Evolutionary conservation across 1,284 basidiomycete species (phyloP).

Genomic region (Prillingera fragicola): DNA sequence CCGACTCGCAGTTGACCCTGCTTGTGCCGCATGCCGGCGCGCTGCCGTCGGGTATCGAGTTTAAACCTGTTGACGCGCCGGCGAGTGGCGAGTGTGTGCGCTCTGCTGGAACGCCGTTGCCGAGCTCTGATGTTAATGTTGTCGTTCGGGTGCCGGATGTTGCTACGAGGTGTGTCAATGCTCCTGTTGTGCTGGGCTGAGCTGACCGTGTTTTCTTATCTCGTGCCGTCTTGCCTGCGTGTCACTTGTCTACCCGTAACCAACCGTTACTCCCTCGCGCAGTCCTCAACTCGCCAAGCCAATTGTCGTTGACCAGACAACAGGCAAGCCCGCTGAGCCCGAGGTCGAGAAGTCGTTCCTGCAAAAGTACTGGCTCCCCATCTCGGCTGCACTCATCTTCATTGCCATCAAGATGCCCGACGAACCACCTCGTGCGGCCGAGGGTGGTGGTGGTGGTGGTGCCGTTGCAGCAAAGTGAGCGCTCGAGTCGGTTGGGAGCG

Average conservation of each 20-base stretch:
- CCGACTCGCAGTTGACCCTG: constrained; percentile 3
- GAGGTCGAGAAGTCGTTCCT: constrained; percentile 68
- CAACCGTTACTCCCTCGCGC: not conserved
- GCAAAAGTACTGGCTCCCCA: constrained; percentile 85
- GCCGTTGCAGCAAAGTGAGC: no score
- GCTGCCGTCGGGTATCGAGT: constrained; percentile 9
- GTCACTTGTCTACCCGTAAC: no score
- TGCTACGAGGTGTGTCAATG: not conserved
- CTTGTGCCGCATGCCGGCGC: not conserved
- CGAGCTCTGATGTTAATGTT: not conserved
- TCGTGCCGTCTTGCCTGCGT: no score
- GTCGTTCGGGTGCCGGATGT: not conserved
- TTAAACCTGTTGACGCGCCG: constrained; percentile 5
- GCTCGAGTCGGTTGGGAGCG: no score
- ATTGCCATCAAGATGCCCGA: constrained; percentile 30
- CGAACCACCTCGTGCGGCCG: constrained; percentile 6
- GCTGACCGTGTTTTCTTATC: constrained; percentile 49
- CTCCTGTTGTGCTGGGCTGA: constrained; percentile 45
- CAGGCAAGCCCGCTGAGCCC: constrained; percentile 59
- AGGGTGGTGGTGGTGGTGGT: not conserved
- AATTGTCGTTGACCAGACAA: constrained; percentile 58
- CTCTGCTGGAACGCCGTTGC: not conserved
- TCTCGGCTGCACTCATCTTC: constrained; percentile 56
- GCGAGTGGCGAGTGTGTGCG: not conserved
- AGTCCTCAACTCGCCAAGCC: constrained; percentile 53